Evolutionary conservation across 495 filamentous ascomycete genomes (phyloP).

Genomic region (Penicillium psychrofluorescens): DNA sequence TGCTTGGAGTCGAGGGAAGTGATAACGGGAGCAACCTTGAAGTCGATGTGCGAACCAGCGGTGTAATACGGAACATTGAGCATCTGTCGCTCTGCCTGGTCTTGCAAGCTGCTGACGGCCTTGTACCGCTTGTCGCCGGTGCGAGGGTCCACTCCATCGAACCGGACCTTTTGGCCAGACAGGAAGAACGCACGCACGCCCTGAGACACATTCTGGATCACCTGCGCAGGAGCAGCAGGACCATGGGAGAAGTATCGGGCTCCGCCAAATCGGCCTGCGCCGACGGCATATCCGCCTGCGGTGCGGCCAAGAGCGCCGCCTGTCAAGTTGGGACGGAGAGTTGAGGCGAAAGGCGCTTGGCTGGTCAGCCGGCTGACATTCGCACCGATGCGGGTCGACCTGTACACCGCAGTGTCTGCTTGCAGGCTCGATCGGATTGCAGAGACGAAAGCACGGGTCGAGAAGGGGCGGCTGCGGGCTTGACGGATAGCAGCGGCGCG

Average conservation of each 20-base stretch:
- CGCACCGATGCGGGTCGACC: constrained; percentile 56
- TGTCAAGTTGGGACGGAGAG: constrained; percentile 85
- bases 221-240: constrained; percentile 76
- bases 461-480: constrained; percentile 66
- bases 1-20: constrained; percentile 64
- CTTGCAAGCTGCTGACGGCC: constrained; percentile 59
- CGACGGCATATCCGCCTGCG: constrained; percentile 76
- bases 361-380: constrained; percentile 59
- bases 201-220: constrained; percentile 88
- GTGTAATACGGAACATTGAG: constrained; percentile 42
- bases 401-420: constrained; percentile 57
- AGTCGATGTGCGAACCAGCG: constrained; percentile 76
- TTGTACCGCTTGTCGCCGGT: constrained; percentile 75
- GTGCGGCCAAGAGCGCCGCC: constrained; percentile 80
- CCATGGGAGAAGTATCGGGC: constrained; percentile 86
- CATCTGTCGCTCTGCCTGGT: constrained; percentile 59
- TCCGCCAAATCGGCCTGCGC: constrained; percentile 61
- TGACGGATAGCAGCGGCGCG: constrained; percentile 65
- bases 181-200: constrained; percentile 85
- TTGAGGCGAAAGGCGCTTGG: constrained; percentile 81
- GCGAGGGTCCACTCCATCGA: constrained; percentile 59
- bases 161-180: constrained; percentile 78
- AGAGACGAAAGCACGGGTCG: constrained; percentile 59
- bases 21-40: constrained; percentile 77
- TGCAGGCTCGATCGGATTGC: constrained; percentile 44